Evolutionary conservation across 768 basidiomycete species (phyloP).

Genomic region (Phaeotremella fagi): DNA sequence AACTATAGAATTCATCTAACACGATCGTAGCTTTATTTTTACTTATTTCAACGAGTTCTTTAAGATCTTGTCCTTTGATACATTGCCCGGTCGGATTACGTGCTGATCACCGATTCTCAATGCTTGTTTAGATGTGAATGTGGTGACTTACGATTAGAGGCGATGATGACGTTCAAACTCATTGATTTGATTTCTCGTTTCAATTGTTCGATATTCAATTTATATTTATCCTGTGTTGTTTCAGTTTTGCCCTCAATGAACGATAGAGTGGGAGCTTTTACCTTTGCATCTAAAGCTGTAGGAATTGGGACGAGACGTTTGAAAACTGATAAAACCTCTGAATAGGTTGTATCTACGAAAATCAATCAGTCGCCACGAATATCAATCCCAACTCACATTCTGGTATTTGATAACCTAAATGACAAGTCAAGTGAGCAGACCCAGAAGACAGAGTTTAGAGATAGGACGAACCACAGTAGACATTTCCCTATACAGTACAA

Average conservation of each 20-base stretch:
- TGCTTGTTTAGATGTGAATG: too few species aligned
- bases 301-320: conserved; percentile 85
- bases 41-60: conserved; percentile 68
- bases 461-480: conserved; percentile 56
- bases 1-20: conserved; percentile 73
- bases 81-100: conserved; percentile 95
- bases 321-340: conserved; percentile 56
- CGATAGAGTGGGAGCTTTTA: conserved; percentile 18
- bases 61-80: conserved; percentile 70
- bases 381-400: conserved; percentile 17
- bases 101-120: conserved; percentile 49
- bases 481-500: conserved; percentile 16
- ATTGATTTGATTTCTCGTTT: conserved; percentile 78
- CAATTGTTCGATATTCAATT: conserved; percentile 71
- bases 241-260: neutral
- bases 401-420: conserved; percentile 39
- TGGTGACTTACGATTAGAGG: conserved; percentile 62
- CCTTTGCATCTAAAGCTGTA: conserved; percentile 54
- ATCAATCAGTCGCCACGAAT: conserved; percentile 9
- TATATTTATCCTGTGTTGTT: conserved; percentile 65
- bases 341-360: conserved; percentile 32
- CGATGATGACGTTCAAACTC: conserved; percentile 76
- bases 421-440: conserved; percentile 30
- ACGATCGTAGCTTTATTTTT: conserved; percentile 70
- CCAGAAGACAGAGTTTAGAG: neutral